A percentile compares a stretch with the other conserved stretches of the same genome.
phyloP scores from a whole-genome alignment of 129 eudicot species.

The Saposhnikovia divaricata region DNA sequence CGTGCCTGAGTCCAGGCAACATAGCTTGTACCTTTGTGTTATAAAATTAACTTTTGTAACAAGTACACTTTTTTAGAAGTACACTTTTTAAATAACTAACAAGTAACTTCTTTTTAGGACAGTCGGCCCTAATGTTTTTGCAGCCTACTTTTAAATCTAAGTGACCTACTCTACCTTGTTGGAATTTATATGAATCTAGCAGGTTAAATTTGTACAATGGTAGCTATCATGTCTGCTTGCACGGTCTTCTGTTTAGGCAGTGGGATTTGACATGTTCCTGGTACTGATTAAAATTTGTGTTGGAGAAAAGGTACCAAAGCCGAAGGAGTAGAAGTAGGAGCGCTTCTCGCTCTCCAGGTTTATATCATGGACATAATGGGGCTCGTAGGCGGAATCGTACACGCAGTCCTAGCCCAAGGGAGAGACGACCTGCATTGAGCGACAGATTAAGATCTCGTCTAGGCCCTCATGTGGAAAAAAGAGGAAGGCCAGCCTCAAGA shows the following conservation, averaged over 20 bases:
- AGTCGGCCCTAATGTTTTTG: not conserved
- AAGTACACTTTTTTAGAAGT: no score
- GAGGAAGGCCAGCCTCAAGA: conserved; percentile 40
- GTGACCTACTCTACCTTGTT: not conserved
- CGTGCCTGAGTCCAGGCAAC: no score
- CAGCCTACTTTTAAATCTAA: not conserved
- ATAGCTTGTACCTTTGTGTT: not conserved
- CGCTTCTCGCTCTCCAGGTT: conserved; percentile 41
- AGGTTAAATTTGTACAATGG: not conserved
- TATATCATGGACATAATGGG: conserved; percentile 27
- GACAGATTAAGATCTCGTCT: conserved; percentile 75
- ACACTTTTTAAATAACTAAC: not conserved
- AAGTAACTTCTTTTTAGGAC: not conserved
- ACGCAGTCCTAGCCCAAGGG: conserved; percentile 56
- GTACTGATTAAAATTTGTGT: not conserved
- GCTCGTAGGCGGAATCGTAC: conserved; percentile 47
- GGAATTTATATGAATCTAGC: not conserved
- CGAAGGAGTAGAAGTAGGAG: conserved; percentile 72
- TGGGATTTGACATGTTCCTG: not conserved
- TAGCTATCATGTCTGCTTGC: not conserved
- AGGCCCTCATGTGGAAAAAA: conserved; percentile 47
- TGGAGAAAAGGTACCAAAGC: conserved; percentile 37
- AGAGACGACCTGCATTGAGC: conserved; percentile 41
- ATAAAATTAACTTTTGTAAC: not conserved
- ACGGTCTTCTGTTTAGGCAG: not conserved